phyloP scores from a whole-genome alignment of 257 asterid genomes.

The Scutellaria baicalensis region DNA sequence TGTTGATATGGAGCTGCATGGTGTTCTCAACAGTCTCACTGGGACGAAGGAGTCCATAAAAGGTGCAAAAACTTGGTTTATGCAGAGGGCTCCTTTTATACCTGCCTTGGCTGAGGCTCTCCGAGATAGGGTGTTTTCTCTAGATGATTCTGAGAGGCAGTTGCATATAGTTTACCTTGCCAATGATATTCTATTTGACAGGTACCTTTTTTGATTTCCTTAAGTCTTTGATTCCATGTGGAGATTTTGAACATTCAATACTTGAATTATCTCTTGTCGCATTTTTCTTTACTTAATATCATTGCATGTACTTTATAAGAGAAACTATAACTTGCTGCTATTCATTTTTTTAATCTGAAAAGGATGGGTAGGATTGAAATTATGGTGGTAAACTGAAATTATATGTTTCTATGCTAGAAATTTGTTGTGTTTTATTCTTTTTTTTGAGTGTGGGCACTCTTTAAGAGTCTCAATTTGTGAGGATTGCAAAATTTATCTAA shows the following conservation, averaged over 20 bases:
- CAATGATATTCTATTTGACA: constrained; percentile 92
- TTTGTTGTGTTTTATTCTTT: background rate
- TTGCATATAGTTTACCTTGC: constrained; percentile 88
- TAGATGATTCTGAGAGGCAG: constrained; percentile 94
- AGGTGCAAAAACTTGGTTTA: constrained; percentile 97
- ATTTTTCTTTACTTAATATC: background rate
- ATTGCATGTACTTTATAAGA: background rate
- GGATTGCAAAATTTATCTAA: no score
- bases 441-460: background rate
- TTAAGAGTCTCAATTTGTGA: no score
- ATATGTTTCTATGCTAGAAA: background rate
- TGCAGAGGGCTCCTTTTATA: constrained; percentile 83
- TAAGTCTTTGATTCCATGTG: background rate
- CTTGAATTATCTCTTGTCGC: constrained; percentile 1
- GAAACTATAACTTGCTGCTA: background rate
- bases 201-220: constrained; percentile 34
- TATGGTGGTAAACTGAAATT: background rate
- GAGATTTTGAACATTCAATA: background rate
- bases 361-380: background rate
- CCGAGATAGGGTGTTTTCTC: constrained; percentile 64
- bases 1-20: constrained; percentile 82
- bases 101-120: constrained; percentile 87
- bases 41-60: constrained; percentile 98
- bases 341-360: background rate
- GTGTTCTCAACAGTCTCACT: constrained; percentile 69